phyloP scores from a whole-genome alignment of 306 rosid genomes.

The Dicorynia guianensis region DNA sequence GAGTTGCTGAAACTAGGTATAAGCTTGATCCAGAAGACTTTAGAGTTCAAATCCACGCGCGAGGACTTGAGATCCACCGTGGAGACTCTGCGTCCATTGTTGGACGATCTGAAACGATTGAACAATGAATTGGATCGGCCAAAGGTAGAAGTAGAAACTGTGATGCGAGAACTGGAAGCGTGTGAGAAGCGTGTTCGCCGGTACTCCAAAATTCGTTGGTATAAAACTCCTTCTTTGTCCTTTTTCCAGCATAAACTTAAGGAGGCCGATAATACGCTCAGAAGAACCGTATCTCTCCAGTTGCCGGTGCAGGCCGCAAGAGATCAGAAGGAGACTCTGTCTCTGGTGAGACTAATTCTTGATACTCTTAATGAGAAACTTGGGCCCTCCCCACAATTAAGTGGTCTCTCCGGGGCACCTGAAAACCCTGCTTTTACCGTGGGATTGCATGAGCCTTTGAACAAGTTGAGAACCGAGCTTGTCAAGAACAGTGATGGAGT shows the following conservation, averaged over 20 bases:
- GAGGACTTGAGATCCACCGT: neutral
- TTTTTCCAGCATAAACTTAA: conserved; percentile 17
- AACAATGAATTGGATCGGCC: conserved; percentile 18
- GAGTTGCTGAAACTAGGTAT: neutral
- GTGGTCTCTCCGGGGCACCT: conserved; percentile 22
- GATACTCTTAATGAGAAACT: neutral
- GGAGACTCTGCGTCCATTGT: conserved; percentile 14
- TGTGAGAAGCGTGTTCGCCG: conserved; percentile 32
- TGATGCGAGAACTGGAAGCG: neutral
- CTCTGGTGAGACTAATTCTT: neutral
- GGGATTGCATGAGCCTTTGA: conserved; percentile 36
- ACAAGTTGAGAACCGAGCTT: conserved; percentile 36
- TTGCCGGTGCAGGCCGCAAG: conserved; percentile 9
- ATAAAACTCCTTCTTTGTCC: conserved; percentile 31
- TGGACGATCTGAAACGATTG: neutral
- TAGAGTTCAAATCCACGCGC: neutral
- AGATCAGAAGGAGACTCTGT: conserved; percentile 24
- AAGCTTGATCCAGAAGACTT: conserved; percentile 17
- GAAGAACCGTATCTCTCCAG: neutral
- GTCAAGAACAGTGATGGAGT: neutral
- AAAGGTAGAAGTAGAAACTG: neutral
- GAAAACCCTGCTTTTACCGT: conserved; percentile 6
- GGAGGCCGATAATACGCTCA: neutral
- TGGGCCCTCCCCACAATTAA: conserved; percentile 11
- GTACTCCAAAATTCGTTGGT: conserved; percentile 42